Percentiles rank a stretch among this genome's conserved stretches.
phyloP scores from a whole-genome alignment of 495 filamentous ascomycete genomes.

The Aspergillus olivimuriae region DNA sequence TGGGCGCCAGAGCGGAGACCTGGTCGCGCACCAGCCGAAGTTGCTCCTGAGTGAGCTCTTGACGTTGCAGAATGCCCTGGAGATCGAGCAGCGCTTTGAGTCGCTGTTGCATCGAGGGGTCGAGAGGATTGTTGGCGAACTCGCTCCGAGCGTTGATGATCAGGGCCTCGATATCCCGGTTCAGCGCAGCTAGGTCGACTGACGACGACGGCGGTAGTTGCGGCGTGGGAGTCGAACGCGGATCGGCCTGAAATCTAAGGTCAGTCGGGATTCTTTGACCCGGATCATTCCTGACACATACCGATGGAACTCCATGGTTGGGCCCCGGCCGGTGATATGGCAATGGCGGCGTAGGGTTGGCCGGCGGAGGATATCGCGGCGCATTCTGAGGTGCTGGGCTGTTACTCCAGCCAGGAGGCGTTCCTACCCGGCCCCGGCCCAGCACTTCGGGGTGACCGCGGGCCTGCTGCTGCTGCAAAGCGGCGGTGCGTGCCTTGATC shows the following conservation, averaged over 20 bases:
- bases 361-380: conserved; percentile 28
- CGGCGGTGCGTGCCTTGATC: conserved; percentile 76
- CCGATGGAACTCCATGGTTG: conserved; percentile 26
- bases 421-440: conserved; percentile 47
- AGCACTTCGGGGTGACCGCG: conserved; percentile 59
- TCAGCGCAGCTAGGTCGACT: conserved; percentile 59
- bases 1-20: conserved; percentile 59
- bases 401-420: conserved; percentile 52
- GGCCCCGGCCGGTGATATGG: conserved; percentile 31
- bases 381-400: conserved; percentile 60
- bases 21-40: conserved; percentile 73
- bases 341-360: conserved; percentile 10
- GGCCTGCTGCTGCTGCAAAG: conserved; percentile 63
- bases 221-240: conserved; percentile 29
- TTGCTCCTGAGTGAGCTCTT: conserved; percentile 73
- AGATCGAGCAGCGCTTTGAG: conserved; percentile 84
- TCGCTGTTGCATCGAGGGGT: conserved; percentile 65
- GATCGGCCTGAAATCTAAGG: no score
- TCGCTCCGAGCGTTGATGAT: conserved; percentile 63
- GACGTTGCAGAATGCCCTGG: conserved; percentile 69
- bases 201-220: conserved; percentile 31
- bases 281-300: conserved; percentile 16
- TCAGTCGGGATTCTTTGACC: no score
- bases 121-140: conserved; percentile 64
- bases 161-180: conserved; percentile 71